Base-by-base conservation (phyloP, 345 rosid genomes). In the Heritiera littoralis region DNA sequence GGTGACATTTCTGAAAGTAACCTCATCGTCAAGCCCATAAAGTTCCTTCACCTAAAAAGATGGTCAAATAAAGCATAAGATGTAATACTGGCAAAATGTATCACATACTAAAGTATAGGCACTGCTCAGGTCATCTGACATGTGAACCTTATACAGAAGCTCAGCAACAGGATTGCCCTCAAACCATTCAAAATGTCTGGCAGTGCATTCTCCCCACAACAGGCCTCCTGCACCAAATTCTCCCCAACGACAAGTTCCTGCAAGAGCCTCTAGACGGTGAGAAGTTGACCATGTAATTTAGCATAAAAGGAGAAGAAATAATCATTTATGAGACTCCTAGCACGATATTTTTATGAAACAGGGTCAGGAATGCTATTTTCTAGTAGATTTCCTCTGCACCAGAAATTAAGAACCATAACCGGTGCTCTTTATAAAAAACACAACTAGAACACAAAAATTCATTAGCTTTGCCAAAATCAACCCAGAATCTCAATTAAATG, bases 161-260 rank as follows among this genome's bases (percentile, higher is more conserved):
- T 89, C 94, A 23, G 89, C n/a, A 45, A 92, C 84, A 32, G 89
- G 85, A 86, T 90, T 76, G 58, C 95, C 97, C 80, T 91, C 95
- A 86, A 96, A 87, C 99, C 99, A 96, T 74, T 96, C 97, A 84
- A 92, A 93, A 82, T 85, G 87, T 74, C 93, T 87, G 71, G 87
- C 83, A 81, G 56, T 86, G 81, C 98, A 96, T 84, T 93, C 99
- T 75, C 97, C 98, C 99, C 99, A 96, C 80, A 96, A 85, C 69
- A 96, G 80, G 78, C 98, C 99, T 41, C 99, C 99, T 84, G 87
- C 90, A 55, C 99, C 99, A 79, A 86, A 96, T 85, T 94, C 99
- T 84, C 98, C 97, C 99, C 99, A 96, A n/a, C 93, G 90, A 66
- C 88, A 89, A 15, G 98, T 96, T 77, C 97, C 99, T 96, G 82